Base-by-base conservation (phyloP, 2,329 filamentous ascomycete species). In the Acrodontium crateriforme region DNA sequence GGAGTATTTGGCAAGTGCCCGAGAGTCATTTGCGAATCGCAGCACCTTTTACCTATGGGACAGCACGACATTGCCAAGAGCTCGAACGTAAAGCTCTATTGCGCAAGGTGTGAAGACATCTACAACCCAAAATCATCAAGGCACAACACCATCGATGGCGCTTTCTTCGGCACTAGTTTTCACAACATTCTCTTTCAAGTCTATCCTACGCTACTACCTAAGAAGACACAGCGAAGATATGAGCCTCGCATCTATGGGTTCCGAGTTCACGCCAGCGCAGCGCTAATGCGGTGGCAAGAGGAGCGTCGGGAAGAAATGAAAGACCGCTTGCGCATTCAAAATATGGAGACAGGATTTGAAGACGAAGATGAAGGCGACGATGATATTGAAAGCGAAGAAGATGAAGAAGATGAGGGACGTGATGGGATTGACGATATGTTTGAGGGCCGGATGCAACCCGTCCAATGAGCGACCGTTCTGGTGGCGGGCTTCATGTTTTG, bases 101-200 rank as follows among this genome's bases (percentile, higher is more conserved):
- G 89, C 59, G 76, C 80, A 25, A 82, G 84, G 46, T 98, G 89
- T 65, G 89, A 98, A 65, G 89, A 98, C 55, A 78, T 92, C 34
- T 98, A 98, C 68, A 95, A 95, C 59, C 89, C 89, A 24, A 98
- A 98, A 57, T 95, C 89, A 3, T 87, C 83, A 12, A 82, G 89
- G 16, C 89, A 98, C 58, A 84, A 85, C 27, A 71, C 79, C 34
- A 94, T 98, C 48, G 89, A 98, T 53, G 89, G 89, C 38, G 89
- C 89, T 40, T 98, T 95, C 67, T 98, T 98, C 45, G 89, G 89
- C 44, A 85, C 87, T 25, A 92, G 82, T 3, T 98, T 98, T 66
- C 87, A 94, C 67, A 94, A 94, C 60, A 94, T 98, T 58, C 74
- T 98, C 37, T 95, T 98, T 65, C 89, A 98, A 56, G 89, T 98